Base-by-base conservation (phyloP, 371 early-diverging fungal species). In the Syncephalastrum monosporum region DNA sequence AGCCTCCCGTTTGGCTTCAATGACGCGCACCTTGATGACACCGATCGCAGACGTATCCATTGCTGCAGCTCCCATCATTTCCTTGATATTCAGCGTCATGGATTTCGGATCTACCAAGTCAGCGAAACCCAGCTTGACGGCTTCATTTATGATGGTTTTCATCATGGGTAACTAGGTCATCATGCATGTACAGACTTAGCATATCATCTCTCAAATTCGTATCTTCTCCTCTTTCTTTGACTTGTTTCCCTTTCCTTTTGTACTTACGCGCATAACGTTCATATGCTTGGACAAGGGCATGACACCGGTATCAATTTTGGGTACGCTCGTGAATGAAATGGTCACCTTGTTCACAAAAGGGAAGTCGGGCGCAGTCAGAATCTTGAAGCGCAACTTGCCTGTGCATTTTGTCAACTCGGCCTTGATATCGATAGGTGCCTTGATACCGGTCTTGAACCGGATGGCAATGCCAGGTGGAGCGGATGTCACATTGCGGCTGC, bases 271-370 rank as follows among this genome's bases (percentile, higher is more conserved):
- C 72, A 72, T 72, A 13, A 72, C 55, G 46, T 72, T 72, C 55
- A 72, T 52, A 38, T 65, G 58, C 44, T 68, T 63, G 3, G 67
- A 57, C 15, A 72, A 17, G 14, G 72, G 72, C 72, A 72, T 72
- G 1, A 72, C 72, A 42, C 64, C 61, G 5, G 72, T 72, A 17
- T 65, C 63, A n/a, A 72, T 69, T 1, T 24, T 50, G 2, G 72
- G 72, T 10, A 64, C 62, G 6, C 42, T 64, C n/a, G 63, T 60
- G 48, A 72, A 72, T 7, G 72, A 63, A 15, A 72, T 61, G 2
- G 67, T 54, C 3, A 67, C 69, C n/a, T 66, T 69, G 17, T 66
- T 64, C 17, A 72, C 54, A 58, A 72, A 72, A 6, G 72, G 72
- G 14, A 60, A 50, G 3, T 68, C 69, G 1, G 69, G 69, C 1